A percentile compares a stretch with the other conserved stretches of the same genome.
Evolutionary conservation across 2,329 filamentous ascomycete genomes (phyloP).

Genomic region (Aspergillus fructus): DNA sequence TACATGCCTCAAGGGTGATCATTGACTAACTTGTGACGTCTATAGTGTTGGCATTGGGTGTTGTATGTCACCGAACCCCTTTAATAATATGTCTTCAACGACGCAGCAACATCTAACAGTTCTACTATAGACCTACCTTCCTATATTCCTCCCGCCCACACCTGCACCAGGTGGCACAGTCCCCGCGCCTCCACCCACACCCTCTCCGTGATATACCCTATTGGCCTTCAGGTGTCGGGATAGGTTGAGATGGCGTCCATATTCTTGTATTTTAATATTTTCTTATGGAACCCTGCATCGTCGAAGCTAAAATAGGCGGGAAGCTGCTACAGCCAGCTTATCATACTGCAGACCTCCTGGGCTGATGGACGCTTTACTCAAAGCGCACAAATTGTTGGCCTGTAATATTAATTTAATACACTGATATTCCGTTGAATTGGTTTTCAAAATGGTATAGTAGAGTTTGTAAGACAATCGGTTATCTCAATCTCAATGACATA

Average conservation of each 20-base stretch:
- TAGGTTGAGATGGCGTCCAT: not conserved
- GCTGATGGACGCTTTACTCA: not conserved
- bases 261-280: not conserved
- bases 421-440: not conserved
- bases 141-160: conserved; percentile 62
- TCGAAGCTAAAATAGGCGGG: not conserved
- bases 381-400: not conserved
- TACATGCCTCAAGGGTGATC: not conserved
- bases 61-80: conserved; percentile 38
- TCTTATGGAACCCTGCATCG: not conserved
- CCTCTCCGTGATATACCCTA: conserved; percentile 13
- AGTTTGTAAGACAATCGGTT: not conserved
- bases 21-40: conserved; percentile 16
- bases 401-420: conserved; percentile 3
- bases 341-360: not conserved
- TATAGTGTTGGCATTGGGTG: conserved; percentile 60
- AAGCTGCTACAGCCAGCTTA: not conserved
- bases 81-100: not conserved
- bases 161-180: conserved; percentile 37
- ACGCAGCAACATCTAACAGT: conserved; percentile 14
- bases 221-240: not conserved
- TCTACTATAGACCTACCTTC: conserved; percentile 58
- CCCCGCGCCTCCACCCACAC: conserved; percentile 48
- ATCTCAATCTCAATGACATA: no score
- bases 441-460: not conserved